These are phyloP conservation scores for Fusarium tjaetaba DNA, from an alignment of 2,329 filamentous ascomycete genomes.

Conservation along the genomic window DNA sequence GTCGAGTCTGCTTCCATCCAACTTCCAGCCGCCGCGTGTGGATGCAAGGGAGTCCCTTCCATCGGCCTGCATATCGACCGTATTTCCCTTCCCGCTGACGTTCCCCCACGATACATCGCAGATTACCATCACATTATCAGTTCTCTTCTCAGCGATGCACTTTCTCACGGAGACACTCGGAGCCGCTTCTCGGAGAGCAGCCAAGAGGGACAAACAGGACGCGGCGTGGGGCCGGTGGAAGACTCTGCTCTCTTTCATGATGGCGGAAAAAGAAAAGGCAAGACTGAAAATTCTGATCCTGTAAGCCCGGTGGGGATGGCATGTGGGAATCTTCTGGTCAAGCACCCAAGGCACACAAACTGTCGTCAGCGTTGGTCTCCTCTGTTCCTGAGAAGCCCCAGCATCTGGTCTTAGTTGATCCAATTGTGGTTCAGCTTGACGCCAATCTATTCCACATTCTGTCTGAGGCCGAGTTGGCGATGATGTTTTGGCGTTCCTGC, in stretches of 20 bases:
- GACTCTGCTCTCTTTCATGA: slow-evolving; percentile 7
- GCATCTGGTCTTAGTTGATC: neutral
- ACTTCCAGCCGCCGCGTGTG: neutral
- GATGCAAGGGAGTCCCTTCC: slow-evolving; percentile 15
- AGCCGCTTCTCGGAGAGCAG: slow-evolving; percentile 20
- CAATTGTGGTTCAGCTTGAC: neutral
- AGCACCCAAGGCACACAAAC: neutral
- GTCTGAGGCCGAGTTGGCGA: neutral
- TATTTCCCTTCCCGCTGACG: slow-evolving; percentile 8
- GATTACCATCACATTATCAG: slow-evolving; percentile 14
- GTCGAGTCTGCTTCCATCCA: neutral
- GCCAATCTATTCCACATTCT: neutral
- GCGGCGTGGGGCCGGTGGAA: slow-evolving; percentile 37
- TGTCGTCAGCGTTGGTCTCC: slow-evolving; percentile 25
- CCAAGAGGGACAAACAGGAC: slow-evolving; percentile 16
- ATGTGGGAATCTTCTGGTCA: slow-evolving; percentile 21
- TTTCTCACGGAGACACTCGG: slow-evolving; percentile 38
- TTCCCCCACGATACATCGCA: slow-evolving; percentile 31
- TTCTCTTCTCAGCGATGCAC: neutral
- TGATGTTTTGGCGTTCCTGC: neutral
- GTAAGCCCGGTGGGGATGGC: slow-evolving; percentile 33
- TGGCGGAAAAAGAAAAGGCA: slow-evolving; percentile 7
- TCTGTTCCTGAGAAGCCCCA: neutral
- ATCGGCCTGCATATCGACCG: slow-evolving; percentile 18
- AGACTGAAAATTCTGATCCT: slow-evolving; percentile 27